These are phyloP conservation scores for Piromyces sp. DNA, from an alignment of 192 early-diverging fungal genomes.

Conservation along the genomic window DNA sequence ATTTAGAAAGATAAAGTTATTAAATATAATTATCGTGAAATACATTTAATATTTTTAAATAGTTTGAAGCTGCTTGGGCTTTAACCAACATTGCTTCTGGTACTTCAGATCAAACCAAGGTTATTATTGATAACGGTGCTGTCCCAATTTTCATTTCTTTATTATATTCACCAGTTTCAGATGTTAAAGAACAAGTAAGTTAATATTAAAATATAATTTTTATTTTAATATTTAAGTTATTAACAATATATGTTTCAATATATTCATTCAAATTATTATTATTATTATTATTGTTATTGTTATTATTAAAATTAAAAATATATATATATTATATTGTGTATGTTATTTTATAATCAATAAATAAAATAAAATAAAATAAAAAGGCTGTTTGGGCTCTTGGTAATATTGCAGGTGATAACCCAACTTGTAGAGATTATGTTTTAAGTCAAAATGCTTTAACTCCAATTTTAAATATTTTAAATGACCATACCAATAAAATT, in stretches of 20 bases:
- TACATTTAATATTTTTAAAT: slow-evolving; percentile 1
- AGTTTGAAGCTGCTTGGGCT: slow-evolving; percentile 99
- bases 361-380: background rate
- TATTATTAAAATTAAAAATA: too few relatives aligned
- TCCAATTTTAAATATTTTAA: slow-evolving; percentile 74
- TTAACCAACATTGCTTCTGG: slow-evolving; percentile 98
- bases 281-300: too few relatives aligned
- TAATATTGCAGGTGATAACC: slow-evolving; percentile 96
- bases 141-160: slow-evolving; percentile 84
- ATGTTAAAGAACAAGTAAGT: slow-evolving; percentile 81
- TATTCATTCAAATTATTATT: too few relatives aligned
- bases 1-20: too few relatives aligned
- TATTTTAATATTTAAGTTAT: too few relatives aligned
- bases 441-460: slow-evolving; percentile 60
- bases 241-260: too few relatives aligned
- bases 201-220: too few relatives aligned
- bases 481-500: slow-evolving; percentile 68
- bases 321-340: too few relatives aligned
- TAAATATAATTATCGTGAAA: too few relatives aligned
- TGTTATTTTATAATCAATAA: too few relatives aligned
- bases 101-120: slow-evolving; percentile 79
- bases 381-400: slow-evolving; percentile 96
- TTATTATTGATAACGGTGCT: slow-evolving; percentile 80
- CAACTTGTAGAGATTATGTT: slow-evolving; percentile 78
- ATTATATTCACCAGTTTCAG: slow-evolving; percentile 57